Evolutionary conservation across 202 grass and related monocot genomes (phyloP).

Genomic region (Schoenoplectus triqueter): DNA sequence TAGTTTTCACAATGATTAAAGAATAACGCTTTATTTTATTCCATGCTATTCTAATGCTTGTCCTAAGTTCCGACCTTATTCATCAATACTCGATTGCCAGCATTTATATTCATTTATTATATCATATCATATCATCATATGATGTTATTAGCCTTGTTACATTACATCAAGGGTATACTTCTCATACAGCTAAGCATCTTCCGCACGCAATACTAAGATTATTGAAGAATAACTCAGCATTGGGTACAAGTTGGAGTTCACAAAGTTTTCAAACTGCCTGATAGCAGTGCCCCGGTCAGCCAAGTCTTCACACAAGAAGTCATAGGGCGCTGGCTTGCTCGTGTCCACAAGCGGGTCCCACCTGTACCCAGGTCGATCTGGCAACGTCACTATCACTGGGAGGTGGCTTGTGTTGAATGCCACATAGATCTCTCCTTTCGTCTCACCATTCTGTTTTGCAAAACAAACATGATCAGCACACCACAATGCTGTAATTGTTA

Average conservation of each 20-base stretch:
- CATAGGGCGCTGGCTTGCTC: conserved; percentile 67
- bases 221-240: conserved; percentile 90
- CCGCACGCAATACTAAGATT: conserved; percentile 54
- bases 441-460: conserved; percentile 55
- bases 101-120: background rate
- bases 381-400: conserved; percentile 52
- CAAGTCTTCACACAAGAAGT: conserved; percentile 72
- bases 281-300: conserved; percentile 39
- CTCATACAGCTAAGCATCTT: conserved; percentile 34
- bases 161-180: background rate
- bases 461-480: conserved; percentile 13
- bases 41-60: too few species aligned
- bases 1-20: too few species aligned
- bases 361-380: conserved; percentile 54
- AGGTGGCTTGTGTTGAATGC: conserved; percentile 89
- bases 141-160: conserved; percentile 8
- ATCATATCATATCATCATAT: background rate
- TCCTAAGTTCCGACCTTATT: too few species aligned
- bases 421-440: conserved; percentile 75
- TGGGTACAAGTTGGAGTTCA: conserved; percentile 78
- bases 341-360: conserved; percentile 92
- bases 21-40: too few species aligned
- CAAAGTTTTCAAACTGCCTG: conserved; percentile 66
- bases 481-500: background rate
- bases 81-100: background rate